Evolutionary conservation across 345 rosid genomes (phyloP), one percentile per base, ranked within the genome.

Genomic region (Microcos paniculata): DNA sequence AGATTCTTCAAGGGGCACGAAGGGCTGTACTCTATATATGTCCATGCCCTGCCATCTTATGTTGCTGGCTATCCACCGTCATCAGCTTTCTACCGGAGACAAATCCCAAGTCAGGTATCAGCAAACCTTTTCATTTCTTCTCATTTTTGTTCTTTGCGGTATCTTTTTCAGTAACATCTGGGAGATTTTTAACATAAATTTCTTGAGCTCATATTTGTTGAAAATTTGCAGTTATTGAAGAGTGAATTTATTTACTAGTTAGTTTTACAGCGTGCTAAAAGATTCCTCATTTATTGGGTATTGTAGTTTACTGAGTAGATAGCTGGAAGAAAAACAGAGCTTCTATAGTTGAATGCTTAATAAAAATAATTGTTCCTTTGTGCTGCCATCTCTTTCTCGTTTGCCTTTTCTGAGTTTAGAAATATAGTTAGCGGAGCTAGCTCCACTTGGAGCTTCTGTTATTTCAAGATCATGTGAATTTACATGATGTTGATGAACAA

Each of bases 81-180:
- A 14, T 93, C 98, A 0, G 89, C 87, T 66, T 96, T 96, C 83
- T 84, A 88, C 84, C 68, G 51, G 84, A 85, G 97, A 80, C 89
- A 93, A 57, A 89, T 96, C 82, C 99, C 98, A 4, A 92, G 98
- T 85, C 91, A 93, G 98, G 99, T 96, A 88, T 46, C 46, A 10
- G n/a, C 53, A 11, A 11, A 26, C 15, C 68, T 57, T 72, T 26
- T n/a, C 66, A 42, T 42, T n/a, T 58, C 26, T 12, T 15, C 23
- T 2, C 11, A 28, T 21, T 5, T 43, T n/a, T 11, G 23, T 42
- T 23, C 13, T 26, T 57, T n/a, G n/a, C n/a, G n/a, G 2, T 55
- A n/a, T 55, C 26, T 56, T 2, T 23, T n/a, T 21, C 23, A 21
- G 31, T 56, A 21, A 56, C 7, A 23, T 65, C 18, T 18, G 24